A percentile compares a stretch with the other conserved stretches of the same genome.
Conservation (phyloP, 106 monocot species). For the Iris macrosiphon region DNA sequence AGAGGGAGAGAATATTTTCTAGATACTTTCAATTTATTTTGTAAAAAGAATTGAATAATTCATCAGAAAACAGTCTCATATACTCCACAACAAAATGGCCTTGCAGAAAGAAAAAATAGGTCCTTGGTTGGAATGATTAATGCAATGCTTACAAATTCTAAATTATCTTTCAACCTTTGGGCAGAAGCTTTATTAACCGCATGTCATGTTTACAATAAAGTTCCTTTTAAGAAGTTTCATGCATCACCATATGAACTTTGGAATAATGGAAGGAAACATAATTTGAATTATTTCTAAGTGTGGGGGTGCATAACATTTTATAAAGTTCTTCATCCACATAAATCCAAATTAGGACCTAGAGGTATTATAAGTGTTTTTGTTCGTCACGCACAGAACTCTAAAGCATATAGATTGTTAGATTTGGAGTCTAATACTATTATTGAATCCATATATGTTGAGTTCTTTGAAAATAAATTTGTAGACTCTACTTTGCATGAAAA, state of each 20-base stretch:
- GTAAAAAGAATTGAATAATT: slow-evolving; percentile 7
- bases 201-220: slow-evolving; percentile 11
- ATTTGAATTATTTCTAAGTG: neutral
- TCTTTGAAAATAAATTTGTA: slow-evolving; percentile 1
- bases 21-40: neutral
- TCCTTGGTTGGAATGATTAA: neutral
- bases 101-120: slow-evolving; percentile 12
- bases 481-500: neutral
- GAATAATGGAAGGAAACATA: neutral
- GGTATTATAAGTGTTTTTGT: neutral
- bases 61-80: neutral
- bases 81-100: slow-evolving; percentile 9
- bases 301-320: neutral
- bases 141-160: slow-evolving; percentile 10
- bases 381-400: neutral
- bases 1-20: slow-evolving; percentile 14
- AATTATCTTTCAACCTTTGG: slow-evolving; percentile 7
- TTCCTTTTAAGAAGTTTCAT: slow-evolving; percentile 6
- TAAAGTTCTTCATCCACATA: neutral
- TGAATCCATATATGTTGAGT: neutral
- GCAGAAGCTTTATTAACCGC: slow-evolving; percentile 12
- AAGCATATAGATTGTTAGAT: slow-evolving; percentile 1
- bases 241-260: too few species aligned
- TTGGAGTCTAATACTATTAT: neutral
- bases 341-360: neutral